phyloP scores from a whole-genome alignment of 805 yeast genomes.

The Cyberlindnera lachancei region DNA sequence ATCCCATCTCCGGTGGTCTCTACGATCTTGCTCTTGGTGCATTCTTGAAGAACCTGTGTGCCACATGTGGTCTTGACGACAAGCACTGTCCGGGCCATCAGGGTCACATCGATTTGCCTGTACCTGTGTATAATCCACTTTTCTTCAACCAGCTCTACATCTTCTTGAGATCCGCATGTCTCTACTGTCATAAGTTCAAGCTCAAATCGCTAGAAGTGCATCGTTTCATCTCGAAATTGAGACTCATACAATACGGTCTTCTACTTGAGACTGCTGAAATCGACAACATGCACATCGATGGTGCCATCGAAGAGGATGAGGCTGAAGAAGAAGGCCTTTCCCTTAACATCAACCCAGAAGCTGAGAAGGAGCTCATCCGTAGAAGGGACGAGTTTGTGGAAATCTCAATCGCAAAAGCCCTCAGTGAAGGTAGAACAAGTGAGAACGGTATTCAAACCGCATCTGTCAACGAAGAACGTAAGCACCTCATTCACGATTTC shows the following conservation, averaged over 20 bases:
- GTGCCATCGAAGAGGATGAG: conserved; percentile 40
- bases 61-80: conserved; percentile 94
- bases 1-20: conserved; percentile 88
- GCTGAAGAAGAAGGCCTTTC: conserved; percentile 33
- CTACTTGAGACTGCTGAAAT: conserved; percentile 69
- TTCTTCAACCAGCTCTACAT: conserved; percentile 89
- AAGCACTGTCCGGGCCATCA: conserved; percentile 96
- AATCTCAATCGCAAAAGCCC: conserved; percentile 61
- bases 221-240: conserved; percentile 67
- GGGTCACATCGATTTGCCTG: conserved; percentile 95
- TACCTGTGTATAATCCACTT: conserved; percentile 90
- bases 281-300: conserved; percentile 46
- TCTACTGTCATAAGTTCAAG: conserved; percentile 84
- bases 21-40: conserved; percentile 97
- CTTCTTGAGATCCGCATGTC: conserved; percentile 75
- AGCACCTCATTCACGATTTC: conserved; percentile 61
- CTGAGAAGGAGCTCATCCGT: conserved; percentile 41
- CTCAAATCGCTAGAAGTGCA: conserved; percentile 65
- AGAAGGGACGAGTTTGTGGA: conserved; percentile 67
- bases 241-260: conserved; percentile 81
- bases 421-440: conserved; percentile 67
- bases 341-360: conserved; percentile 26
- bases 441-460: conserved; percentile 71
- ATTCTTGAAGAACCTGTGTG: conserved; percentile 73
- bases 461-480: conserved; percentile 82